Evolutionary conservation across 345 rosid species (phyloP).

Genomic region (Murraya paniculata): DNA sequence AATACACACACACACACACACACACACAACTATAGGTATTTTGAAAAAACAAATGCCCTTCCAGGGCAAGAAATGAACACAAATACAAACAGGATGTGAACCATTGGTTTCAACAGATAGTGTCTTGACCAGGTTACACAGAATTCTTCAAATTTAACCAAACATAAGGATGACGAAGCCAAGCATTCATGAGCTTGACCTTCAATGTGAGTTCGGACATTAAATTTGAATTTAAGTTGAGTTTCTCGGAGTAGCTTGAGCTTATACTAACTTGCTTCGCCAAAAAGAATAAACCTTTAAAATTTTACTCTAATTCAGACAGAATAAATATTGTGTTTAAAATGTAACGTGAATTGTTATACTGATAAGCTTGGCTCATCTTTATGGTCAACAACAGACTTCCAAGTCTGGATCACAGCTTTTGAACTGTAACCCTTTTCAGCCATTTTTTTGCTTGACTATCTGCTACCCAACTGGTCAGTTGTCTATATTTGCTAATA

Average conservation of each 20-base stretch:
- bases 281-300: background rate
- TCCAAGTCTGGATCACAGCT: background rate
- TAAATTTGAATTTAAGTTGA: background rate
- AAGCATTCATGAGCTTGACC: background rate
- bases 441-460: background rate
- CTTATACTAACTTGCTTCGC: background rate
- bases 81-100: background rate
- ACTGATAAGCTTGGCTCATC: background rate
- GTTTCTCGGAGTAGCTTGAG: background rate
- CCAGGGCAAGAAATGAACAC: background rate
- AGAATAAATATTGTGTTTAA: background rate
- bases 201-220: background rate
- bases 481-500: background rate
- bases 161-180: background rate
- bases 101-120: background rate
- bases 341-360: background rate
- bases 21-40: background rate
- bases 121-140: background rate
- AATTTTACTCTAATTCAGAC: background rate
- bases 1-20: background rate
- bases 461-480: background rate
- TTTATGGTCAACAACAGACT: background rate
- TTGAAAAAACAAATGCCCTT: background rate
- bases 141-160: background rate
- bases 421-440: background rate